Evolutionary conservation across 139 green algal genomes (phyloP).

Genomic region (Micromonas commoda): DNA sequence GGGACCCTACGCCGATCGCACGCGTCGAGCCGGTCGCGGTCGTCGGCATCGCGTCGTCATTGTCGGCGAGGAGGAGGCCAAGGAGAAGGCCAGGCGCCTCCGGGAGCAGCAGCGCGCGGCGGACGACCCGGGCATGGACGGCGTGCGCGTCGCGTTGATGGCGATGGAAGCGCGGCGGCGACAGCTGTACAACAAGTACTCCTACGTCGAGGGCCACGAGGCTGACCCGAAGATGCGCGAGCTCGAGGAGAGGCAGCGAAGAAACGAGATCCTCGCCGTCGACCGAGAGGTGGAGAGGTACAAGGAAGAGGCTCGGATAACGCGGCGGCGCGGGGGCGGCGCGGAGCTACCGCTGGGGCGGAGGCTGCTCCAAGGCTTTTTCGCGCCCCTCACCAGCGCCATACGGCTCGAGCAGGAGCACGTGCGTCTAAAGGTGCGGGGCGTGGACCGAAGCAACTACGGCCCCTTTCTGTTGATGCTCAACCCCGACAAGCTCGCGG

Average conservation of each 20-base stretch:
- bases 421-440: background rate
- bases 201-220: background rate
- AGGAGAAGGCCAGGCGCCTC: too few relatives aligned
- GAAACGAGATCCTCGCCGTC: background rate
- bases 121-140: background rate
- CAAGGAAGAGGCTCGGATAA: background rate
- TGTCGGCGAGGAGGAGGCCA: too few relatives aligned
- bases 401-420: slow-evolving; percentile 8
- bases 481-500: slow-evolving; percentile 17
- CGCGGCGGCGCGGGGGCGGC: background rate
- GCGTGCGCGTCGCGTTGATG: background rate
- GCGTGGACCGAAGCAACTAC: slow-evolving; percentile 22
- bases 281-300: slow-evolving; percentile 2
- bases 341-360: background rate
- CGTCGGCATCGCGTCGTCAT: too few relatives aligned
- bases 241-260: background rate
- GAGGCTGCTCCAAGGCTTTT: slow-evolving; percentile 2
- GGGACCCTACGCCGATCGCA: too few relatives aligned
- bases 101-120: too few relatives aligned
- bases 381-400: background rate
- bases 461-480: slow-evolving; percentile 10
- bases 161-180: background rate
- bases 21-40: too few relatives aligned
- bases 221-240: background rate
- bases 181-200: too few relatives aligned